Conservation (phyloP, 2,329 filamentous ascomycete genomes). For the Fusarium phyllophilum region DNA sequence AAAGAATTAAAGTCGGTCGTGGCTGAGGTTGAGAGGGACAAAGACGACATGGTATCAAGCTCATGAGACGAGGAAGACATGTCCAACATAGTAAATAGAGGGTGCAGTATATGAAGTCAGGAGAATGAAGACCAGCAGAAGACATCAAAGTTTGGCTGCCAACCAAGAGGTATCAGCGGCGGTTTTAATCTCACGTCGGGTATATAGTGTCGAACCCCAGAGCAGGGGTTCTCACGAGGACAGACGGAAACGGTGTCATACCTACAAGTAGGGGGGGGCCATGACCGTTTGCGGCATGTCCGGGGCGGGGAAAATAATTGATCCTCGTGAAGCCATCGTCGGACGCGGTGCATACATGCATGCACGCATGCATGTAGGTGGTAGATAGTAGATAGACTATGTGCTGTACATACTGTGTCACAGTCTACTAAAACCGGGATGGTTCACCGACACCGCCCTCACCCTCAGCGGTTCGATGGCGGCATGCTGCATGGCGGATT, state of each 20-base stretch:
- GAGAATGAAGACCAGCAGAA: slow-evolving; percentile 16
- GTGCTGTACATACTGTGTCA: slow-evolving; percentile 40
- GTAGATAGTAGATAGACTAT: slow-evolving; percentile 1
- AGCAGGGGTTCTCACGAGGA: slow-evolving; percentile 43
- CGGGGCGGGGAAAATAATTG: slow-evolving; percentile 41
- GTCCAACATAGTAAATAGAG: slow-evolving; percentile 18
- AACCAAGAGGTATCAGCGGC: slow-evolving; percentile 32
- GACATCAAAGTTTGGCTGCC: slow-evolving; percentile 25
- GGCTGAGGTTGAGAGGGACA: slow-evolving; percentile 14
- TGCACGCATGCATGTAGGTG: neutral
- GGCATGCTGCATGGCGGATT: slow-evolving; percentile 41
- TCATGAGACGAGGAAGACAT: slow-evolving; percentile 10
- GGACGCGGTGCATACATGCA: slow-evolving; percentile 30
- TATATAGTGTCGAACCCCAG: slow-evolving; percentile 32
- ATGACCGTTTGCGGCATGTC: slow-evolving; percentile 44
- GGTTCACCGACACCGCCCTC: slow-evolving; percentile 46
- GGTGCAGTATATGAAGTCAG: slow-evolving; percentile 2
- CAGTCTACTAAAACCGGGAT: slow-evolving; percentile 41
- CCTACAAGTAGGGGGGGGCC: slow-evolving; percentile 39
- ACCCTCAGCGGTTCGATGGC: slow-evolving; percentile 44
- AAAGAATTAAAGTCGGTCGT: slow-evolving; percentile 44
- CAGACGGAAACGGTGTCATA: slow-evolving; percentile 45
- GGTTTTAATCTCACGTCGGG: slow-evolving; percentile 42
- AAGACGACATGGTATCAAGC: slow-evolving; percentile 8
- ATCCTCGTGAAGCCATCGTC: slow-evolving; percentile 45